Conservation (phyloP, 2,329 filamentous ascomycete species). For the Fusarium floridanum region DNA sequence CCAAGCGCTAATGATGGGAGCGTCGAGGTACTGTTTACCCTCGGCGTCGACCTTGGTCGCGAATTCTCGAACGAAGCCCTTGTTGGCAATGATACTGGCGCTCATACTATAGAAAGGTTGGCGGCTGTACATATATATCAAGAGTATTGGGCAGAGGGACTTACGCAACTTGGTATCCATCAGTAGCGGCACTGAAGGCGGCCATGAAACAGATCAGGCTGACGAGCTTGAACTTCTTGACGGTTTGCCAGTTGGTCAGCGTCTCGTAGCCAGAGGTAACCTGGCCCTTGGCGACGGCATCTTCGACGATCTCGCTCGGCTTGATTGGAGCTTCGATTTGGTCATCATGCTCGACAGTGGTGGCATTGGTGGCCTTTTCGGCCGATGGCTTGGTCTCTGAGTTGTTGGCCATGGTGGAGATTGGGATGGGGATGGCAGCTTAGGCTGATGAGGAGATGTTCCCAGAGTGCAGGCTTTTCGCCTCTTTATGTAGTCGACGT, state of each 20-base stretch:
- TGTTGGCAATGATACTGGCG: not conserved
- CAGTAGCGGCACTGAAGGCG: not conserved
- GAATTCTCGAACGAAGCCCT: conserved; percentile 1
- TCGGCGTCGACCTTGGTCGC: not conserved
- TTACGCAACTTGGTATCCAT: conserved; percentile 3
- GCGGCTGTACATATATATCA: not conserved
- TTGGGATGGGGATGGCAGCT: not conserved
- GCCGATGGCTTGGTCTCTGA: not conserved
- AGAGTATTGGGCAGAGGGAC: not conserved
- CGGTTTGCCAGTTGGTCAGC: not conserved
- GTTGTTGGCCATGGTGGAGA: not conserved
- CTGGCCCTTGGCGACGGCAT: not conserved
- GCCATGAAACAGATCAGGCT: not conserved
- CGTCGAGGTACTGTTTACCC: conserved; percentile 44
- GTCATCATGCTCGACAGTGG: not conserved
- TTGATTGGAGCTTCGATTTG: not conserved
- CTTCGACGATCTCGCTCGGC: not conserved
- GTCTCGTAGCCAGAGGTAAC: not conserved
- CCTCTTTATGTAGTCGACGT: not conserved
- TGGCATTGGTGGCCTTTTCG: not conserved
- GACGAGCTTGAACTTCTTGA: not conserved
- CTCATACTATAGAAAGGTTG: not conserved
- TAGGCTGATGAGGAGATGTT: not conserved
- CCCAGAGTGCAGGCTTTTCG: not conserved
- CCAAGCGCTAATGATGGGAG: conserved; percentile 54